Base-by-base conservation (phyloP, 2,329 filamentous ascomycete genomes). In the Fusarium concolor region DNA sequence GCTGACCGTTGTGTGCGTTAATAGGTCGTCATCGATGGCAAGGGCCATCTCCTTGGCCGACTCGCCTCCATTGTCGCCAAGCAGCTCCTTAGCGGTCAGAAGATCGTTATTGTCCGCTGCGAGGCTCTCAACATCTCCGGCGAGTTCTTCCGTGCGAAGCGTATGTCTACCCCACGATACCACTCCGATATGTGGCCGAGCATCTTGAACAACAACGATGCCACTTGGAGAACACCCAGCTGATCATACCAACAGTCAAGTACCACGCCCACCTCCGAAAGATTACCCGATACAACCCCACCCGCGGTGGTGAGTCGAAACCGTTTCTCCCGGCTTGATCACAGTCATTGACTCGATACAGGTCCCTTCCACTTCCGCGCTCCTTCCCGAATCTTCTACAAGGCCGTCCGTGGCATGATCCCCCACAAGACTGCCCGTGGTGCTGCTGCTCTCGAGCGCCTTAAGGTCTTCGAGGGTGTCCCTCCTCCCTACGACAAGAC, bases 341-440 rank as follows among this genome's bases (percentile, higher is more conserved):
- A 77, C 77, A 80, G 74, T 82, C 75, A 76, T 77, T 73, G 71
- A 77, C 70, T 65, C 55, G 53, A 56, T 57, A 65, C 78, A 94
- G 91, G 95, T 88, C 96, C 96, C 85, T 99, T 98, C 94, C 96
- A 99, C 87, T 98, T 97, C 94, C 96, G 96, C 83, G 94, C 95
- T 78, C 96, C 96, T 72, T 97, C 94, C 79, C 92, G 96, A 86
- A 97, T 99, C 89, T 97, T 99, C 92, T 99, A 97, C 92, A 97
- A 97, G 92, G 94, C 96, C 82, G 93, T 99, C 86, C 95, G 96
- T 84, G 96, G 96, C 84, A 99, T 99, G 96, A 96, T 99, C 77
- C 96, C 96, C 81, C 96, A 99, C 93, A 99, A 99, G 93, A 99
- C 96, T 77, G 90, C 96, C 83, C 95, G 96, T 81, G 96, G 96